These are phyloP conservation scores for Homolaphlyctis polyrhiza DNA, from an alignment of 371 early-diverging fungal genomes.

Conservation along the genomic window DNA sequence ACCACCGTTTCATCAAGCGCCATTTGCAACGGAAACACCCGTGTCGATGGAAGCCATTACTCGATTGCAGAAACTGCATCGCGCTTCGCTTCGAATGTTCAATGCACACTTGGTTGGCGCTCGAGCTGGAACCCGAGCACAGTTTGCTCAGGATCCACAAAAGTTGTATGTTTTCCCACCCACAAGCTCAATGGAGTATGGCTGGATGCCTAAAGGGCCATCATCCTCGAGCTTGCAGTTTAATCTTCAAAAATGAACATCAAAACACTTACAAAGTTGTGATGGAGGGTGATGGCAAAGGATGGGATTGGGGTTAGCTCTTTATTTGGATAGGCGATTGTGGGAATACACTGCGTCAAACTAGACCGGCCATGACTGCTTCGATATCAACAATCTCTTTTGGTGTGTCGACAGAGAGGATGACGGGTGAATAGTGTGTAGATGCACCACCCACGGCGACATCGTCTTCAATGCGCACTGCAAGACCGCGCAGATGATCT, in stretches of 20 bases:
- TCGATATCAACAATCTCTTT: constrained; percentile 90
- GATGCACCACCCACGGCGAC: constrained; percentile 60
- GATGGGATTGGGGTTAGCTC: no score
- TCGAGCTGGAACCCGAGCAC: background rate
- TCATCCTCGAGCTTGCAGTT: no score
- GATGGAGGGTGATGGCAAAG: no score
- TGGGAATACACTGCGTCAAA: no score
- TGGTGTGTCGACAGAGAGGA: constrained; percentile 73
- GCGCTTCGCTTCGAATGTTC: background rate
- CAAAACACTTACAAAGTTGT: no score
- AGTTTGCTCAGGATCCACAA: background rate
- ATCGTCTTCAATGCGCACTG: constrained; percentile 95
- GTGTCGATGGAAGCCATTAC: background rate
- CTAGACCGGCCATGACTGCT: constrained; percentile 38
- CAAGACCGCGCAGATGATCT: constrained; percentile 78
- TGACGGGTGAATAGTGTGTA: constrained; percentile 55
- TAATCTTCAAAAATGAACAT: no score
- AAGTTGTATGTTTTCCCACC: background rate
- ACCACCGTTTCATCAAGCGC: background rate
- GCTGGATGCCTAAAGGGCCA: background rate
- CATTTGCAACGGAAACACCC: constrained; percentile 1
- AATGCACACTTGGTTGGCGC: background rate
- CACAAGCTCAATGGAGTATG: background rate
- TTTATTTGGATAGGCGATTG: no score
- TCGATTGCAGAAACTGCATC: background rate